Evolutionary conservation across 1,139 yeast species (phyloP).

Genomic region (Protomyces arabidopsidicola): DNA sequence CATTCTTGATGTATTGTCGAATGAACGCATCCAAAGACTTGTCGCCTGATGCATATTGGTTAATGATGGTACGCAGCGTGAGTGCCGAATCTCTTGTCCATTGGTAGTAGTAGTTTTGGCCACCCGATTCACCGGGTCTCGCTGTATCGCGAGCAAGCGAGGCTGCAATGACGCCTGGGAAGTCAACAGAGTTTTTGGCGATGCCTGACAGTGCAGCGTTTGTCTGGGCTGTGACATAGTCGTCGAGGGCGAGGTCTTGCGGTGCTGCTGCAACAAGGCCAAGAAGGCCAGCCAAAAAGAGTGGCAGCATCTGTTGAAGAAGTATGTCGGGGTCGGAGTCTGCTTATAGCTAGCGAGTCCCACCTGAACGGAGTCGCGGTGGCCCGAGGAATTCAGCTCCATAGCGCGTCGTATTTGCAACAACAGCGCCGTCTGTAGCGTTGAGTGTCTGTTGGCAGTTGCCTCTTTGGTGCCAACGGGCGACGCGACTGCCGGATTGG

Average conservation of each 20-base stretch:
- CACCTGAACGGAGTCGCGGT: no score
- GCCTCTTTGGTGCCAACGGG: no score
- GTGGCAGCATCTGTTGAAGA: no score
- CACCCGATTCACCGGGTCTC: slow-evolving; percentile 18
- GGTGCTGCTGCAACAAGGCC: background rate
- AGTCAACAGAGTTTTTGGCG: slow-evolving; percentile 2
- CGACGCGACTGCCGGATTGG: no score
- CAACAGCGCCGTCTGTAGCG: no score
- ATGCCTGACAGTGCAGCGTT: slow-evolving; percentile 18
- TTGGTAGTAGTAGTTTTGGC: slow-evolving; percentile 49
- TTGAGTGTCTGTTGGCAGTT: no score
- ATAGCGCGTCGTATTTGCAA: no score
- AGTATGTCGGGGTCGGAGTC: no score
- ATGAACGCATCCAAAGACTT: slow-evolving; percentile 11
- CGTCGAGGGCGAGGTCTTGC: slow-evolving; percentile 1
- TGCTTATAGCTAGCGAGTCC: no score
- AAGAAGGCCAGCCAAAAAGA: background rate
- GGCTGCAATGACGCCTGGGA: slow-evolving; percentile 25
- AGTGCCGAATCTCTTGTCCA: slow-evolving; percentile 92
- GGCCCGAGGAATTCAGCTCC: no score
- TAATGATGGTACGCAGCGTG: slow-evolving; percentile 62
- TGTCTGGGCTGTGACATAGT: slow-evolving; percentile 18
- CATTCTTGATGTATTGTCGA: slow-evolving; percentile 15
- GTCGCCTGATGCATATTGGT: slow-evolving; percentile 38
- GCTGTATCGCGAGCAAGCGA: slow-evolving; percentile 25